A percentile compares a stretch with the other conserved stretches of the same genome.
These are phyloP conservation scores for Trypanosomatidae sp. DNA, from an alignment of 208 protist genomes.

Conservation along the genomic window DNA sequence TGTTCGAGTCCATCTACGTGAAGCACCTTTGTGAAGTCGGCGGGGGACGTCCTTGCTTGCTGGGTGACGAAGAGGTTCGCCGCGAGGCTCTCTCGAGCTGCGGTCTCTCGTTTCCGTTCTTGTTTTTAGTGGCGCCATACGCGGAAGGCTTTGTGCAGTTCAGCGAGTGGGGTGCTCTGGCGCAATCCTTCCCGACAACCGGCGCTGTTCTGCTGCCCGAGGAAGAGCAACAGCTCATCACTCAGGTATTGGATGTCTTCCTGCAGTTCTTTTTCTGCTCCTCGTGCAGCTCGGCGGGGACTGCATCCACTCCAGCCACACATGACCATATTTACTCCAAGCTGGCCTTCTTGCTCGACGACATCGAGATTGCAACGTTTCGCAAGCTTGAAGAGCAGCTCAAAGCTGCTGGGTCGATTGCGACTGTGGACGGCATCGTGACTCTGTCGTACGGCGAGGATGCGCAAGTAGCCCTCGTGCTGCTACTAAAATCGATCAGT, in stretches of 20 bases:
- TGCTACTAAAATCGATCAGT: constrained; percentile 27
- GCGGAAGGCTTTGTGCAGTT: constrained; percentile 68
- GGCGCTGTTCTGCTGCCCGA: constrained; percentile 18
- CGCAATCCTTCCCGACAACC: constrained; percentile 11
- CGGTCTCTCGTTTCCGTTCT: constrained; percentile 69
- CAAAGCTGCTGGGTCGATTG: neutral
- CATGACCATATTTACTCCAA: constrained; percentile 12
- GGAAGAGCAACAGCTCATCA: constrained; percentile 21
- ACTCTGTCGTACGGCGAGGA: neutral
- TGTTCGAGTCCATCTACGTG: constrained; percentile 56
- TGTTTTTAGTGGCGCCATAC: constrained; percentile 67
- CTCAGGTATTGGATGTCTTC: constrained; percentile 31
- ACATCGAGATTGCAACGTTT: constrained; percentile 55
- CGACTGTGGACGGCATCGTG: constrained; percentile 9
- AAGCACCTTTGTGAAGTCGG: constrained; percentile 41
- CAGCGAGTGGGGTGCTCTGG: constrained; percentile 29
- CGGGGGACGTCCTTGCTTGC: constrained; percentile 1
- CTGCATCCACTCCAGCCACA: too few relatives aligned
- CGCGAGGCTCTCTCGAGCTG: constrained; percentile 4
- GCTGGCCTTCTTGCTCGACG: constrained; percentile 35
- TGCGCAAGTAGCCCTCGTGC: constrained; percentile 5
- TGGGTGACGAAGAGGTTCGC: neutral
- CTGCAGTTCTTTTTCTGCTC: constrained; percentile 50
- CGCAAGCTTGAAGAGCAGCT: constrained; percentile 32
- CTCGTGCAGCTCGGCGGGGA: constrained; percentile 11